These are phyloP conservation scores for Apiotrichum domesticum DNA, from an alignment of 1,284 basidiomycete species.

Conservation along the genomic window DNA sequence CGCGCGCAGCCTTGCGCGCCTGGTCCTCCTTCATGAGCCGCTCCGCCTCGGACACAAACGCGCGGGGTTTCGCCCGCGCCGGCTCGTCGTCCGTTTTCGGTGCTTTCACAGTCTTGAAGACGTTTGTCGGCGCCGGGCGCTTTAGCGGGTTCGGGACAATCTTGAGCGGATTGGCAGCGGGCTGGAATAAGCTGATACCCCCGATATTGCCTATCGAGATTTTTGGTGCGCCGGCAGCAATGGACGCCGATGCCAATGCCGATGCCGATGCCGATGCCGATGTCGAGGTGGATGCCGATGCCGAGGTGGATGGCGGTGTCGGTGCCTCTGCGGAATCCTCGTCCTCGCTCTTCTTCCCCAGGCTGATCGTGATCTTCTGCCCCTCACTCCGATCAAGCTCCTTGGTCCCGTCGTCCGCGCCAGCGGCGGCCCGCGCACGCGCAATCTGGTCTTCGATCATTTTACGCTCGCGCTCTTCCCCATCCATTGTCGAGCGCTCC, in stretches of 20 bases:
- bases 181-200: not conserved
- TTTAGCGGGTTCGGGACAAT: constrained; percentile 40
- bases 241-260: not conserved
- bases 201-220: constrained; percentile 9
- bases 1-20: constrained; percentile 57
- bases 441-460: constrained; percentile 93
- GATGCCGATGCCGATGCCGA: no score
- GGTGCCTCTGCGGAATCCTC: constrained; percentile 9
- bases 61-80: constrained; percentile 47
- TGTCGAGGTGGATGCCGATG: not conserved
- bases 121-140: constrained; percentile 54
- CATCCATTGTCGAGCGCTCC: constrained; percentile 82
- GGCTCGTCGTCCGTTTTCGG: constrained; percentile 49
- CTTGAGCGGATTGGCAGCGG: not conserved
- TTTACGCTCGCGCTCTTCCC: constrained; percentile 87
- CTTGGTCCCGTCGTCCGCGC: constrained; percentile 41
- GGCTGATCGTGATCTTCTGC: constrained; percentile 45
- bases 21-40: constrained; percentile 77
- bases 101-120: constrained; percentile 55
- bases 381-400: constrained; percentile 62
- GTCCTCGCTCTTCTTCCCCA: constrained; percentile 30
- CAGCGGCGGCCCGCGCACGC: constrained; percentile 54
- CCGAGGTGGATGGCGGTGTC: not conserved
- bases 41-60: constrained; percentile 70
- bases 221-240: constrained; percentile 7